Percentiles rank a stretch among this genome's conserved stretches.
These are phyloP conservation scores for Bimuria novae-zelandiae DNA, from an alignment of 2,329 filamentous ascomycete genomes.

Conservation along the genomic window DNA sequence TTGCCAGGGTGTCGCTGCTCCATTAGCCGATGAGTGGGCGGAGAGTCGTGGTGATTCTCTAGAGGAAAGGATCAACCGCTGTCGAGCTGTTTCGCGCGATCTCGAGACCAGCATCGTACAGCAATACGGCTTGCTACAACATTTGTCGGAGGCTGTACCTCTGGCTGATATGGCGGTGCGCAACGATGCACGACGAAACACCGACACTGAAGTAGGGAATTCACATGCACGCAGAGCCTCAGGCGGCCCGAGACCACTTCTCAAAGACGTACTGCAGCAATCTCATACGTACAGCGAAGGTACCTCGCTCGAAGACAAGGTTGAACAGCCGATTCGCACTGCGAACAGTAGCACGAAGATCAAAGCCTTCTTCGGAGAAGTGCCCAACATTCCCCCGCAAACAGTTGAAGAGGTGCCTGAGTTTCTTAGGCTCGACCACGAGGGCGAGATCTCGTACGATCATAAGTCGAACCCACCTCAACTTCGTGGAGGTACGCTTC, in stretches of 20 bases:
- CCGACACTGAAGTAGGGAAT: conserved; percentile 38
- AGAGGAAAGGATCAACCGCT: conserved; percentile 81
- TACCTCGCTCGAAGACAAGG: conserved; percentile 31
- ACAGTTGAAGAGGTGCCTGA: conserved; percentile 76
- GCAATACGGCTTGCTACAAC: conserved; percentile 83
- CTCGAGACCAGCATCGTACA: conserved; percentile 87
- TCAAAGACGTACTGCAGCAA: conserved; percentile 61
- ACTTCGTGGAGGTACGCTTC: conserved; percentile 85
- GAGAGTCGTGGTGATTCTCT: conserved; percentile 88
- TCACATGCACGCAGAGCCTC: conserved; percentile 38
- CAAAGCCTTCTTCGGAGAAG: conserved; percentile 58
- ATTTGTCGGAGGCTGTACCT: conserved; percentile 81
- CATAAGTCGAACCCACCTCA: conserved; percentile 74
- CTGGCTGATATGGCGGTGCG: conserved; percentile 35
- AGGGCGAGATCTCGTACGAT: conserved; percentile 89
- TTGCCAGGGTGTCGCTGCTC: conserved; percentile 90
- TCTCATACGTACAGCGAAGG: conserved; percentile 71
- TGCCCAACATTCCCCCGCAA: conserved; percentile 52
- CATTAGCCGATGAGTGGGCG: conserved; percentile 92
- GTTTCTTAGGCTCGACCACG: conserved; percentile 83
- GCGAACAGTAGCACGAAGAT: conserved; percentile 54
- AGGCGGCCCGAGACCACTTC: conserved; percentile 48
- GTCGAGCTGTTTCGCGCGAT: conserved; percentile 75
- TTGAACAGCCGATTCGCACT: conserved; percentile 44
- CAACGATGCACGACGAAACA: conserved; percentile 48